Evolutionary conservation across 768 basidiomycete genomes (phyloP), one percentile per base, ranked within the genome.

Genomic region (Lactarius hatsudake): DNA sequence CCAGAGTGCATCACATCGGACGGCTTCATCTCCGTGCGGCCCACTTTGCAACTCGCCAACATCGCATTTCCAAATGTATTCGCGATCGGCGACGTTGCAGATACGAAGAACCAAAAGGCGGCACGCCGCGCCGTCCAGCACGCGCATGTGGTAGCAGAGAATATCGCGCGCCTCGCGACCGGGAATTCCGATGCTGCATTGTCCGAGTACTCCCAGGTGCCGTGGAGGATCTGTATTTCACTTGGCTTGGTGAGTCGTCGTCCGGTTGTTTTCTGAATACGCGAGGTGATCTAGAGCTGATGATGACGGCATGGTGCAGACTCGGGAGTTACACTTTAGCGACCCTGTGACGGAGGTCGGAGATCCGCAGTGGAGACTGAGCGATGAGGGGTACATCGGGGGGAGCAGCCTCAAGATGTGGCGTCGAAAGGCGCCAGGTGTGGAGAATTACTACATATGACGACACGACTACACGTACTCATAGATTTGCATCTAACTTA

Each of bases 61-160:
- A 12, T 53, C 20, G 38, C 66, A 13, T 66, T 59, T 28, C 69
- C 69, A 6, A 59, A 69, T 17, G 42, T 76, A 1, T 76, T 73
- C 10, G 75, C 74, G 17, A 42, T 75, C 7, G 75, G 75, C 13
- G 75, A 76, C 59, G 68, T 74, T 8, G 75, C 75, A 2, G 72
- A 75, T 51, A 69, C 69, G 13, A 71, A 72, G 2, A 73, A 72
- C 4, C 68, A 68, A 7, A 75, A 75, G 48, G 73, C 74, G 15
- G 75, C 72, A 1, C 64, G 72, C 1, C 71, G 74, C 1, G 75
- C 69, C 2, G 51, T 69, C 30, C n/a, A 48, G 7, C 75, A 76
- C 38, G 72, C 71, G 7, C 40, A 69, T 12, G 26, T 74, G 28
- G 72, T 72, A 13, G 71, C 71, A 56, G 36, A 69, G 34, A 75